A percentile compares a stretch with the other conserved stretches of the same genome.
Evolutionary conservation across 305 asterid species (phyloP).

Genomic region (Rubia balearica): DNA sequence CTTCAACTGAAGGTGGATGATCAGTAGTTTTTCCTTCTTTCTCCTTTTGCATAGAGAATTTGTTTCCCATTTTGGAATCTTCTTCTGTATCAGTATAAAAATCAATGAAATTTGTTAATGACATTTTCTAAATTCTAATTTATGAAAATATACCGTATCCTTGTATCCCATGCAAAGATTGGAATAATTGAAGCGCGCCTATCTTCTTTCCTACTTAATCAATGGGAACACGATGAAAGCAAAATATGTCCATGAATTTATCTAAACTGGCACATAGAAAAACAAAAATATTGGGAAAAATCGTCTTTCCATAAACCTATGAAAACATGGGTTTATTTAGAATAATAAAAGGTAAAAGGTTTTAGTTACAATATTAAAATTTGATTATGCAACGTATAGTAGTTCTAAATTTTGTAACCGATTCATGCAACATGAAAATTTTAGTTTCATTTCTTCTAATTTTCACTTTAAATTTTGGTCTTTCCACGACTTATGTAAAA

Average conservation of each 20-base stretch:
- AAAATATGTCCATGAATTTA: background rate
- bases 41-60: constrained; percentile 29
- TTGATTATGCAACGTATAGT: no score
- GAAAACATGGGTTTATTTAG: no score
- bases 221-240: background rate
- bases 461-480: no score
- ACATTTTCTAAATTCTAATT: background rate
- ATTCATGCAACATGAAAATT: no score
- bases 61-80: constrained; percentile 21
- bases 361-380: no score
- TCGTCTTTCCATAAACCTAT: no score
- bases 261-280: background rate
- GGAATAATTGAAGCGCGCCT: constrained; percentile 8
- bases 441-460: no score
- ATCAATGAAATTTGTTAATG: background rate
- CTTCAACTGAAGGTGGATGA: background rate
- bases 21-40: constrained; percentile 17
- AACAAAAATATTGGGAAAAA: no score
- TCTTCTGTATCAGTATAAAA: background rate
- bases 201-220: background rate
- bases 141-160: background rate
- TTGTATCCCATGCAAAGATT: background rate
- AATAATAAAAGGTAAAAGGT: no score
- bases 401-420: no score
- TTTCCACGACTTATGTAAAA: no score